Evolutionary conservation across 768 basidiomycete genomes (phyloP).

Genomic region (Clavulina sp.): DNA sequence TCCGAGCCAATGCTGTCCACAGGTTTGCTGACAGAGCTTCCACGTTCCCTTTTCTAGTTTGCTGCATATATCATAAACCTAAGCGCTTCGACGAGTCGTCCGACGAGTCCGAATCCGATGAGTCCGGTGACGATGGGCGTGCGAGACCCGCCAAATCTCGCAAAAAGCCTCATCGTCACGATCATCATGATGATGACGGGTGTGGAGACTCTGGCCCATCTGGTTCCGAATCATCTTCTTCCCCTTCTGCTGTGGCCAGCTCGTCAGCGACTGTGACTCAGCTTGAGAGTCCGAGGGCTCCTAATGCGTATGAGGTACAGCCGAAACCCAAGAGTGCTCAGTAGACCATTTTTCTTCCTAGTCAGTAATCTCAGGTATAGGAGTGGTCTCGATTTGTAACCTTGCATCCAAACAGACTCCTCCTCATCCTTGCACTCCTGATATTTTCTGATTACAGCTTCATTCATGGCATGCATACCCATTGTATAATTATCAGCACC

Average conservation of each 20-base stretch:
- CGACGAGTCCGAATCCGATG: constrained; percentile 33
- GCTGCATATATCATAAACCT: constrained; percentile 86
- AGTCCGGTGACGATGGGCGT: constrained; percentile 34
- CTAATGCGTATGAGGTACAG: constrained; percentile 22
- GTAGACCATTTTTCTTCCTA: no score
- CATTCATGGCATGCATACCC: no score
- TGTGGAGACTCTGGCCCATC: constrained; percentile 10
- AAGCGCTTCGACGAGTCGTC: constrained; percentile 66
- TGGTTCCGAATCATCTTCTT: constrained; percentile 6
- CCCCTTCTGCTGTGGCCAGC: background rate
- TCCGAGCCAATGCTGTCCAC: no score
- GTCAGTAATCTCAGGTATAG: no score
- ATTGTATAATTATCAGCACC: no score
- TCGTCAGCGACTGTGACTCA: constrained; percentile 12
- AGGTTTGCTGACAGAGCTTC: background rate
- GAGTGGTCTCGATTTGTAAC: no score
- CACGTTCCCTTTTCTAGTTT: constrained; percentile 37
- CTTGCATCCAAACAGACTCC: no score
- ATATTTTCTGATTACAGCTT: no score
- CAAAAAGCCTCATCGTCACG: background rate
- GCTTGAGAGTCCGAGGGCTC: constrained; percentile 14
- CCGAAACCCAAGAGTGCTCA: constrained; percentile 11
- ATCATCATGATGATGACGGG: constrained; percentile 6
- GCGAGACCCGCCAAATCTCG: background rate
- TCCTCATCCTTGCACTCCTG: no score